A percentile compares a stretch with the other conserved stretches of the same genome.
These are phyloP conservation scores for Arthrobotrys musiformis DNA, from an alignment of 2,329 filamentous ascomycete species.

Conservation along the genomic window DNA sequence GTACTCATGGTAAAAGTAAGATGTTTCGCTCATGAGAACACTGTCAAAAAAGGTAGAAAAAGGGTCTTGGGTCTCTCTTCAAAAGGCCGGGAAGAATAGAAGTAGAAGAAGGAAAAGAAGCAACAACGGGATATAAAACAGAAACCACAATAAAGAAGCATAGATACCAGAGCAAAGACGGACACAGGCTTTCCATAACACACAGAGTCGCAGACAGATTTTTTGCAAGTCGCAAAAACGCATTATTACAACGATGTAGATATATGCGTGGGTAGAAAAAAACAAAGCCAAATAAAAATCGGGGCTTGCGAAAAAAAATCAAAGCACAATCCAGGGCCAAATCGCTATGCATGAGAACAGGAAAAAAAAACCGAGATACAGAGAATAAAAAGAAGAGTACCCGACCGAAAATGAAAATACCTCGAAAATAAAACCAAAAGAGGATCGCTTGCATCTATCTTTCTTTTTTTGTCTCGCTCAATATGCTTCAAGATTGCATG, in stretches of 20 bases:
- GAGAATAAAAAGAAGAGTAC: neutral
- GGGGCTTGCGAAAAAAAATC: neutral
- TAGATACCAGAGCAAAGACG: constrained; percentile 1
- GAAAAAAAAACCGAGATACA: constrained; percentile 11
- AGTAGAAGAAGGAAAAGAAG: neutral
- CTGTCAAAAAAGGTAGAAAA: neutral
- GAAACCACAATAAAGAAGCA: constrained; percentile 8
- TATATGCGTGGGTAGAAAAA: constrained; percentile 31
- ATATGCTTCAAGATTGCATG: constrained; percentile 42
- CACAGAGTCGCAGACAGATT: constrained; percentile 7
- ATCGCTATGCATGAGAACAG: constrained; percentile 52
- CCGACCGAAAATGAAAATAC: constrained; percentile 11
- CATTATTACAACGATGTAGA: constrained; percentile 44
- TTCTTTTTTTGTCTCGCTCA: constrained; percentile 35
- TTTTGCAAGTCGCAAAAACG: constrained; percentile 44
- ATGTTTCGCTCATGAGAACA: constrained; percentile 47
- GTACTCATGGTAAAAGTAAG: constrained; percentile 38
- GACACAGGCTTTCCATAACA: constrained; percentile 11
- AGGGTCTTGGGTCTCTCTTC: neutral
- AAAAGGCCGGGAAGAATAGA: neutral
- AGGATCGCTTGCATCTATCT: constrained; percentile 44
- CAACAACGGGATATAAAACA: too few species aligned
- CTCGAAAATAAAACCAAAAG: constrained; percentile 3
- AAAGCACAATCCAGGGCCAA: constrained; percentile 43
- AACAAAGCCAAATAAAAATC: constrained; percentile 5